These are phyloP conservation scores for Chrysanthemum makinoi DNA, from an alignment of 129 eudicot species.

Conservation along the genomic window DNA sequence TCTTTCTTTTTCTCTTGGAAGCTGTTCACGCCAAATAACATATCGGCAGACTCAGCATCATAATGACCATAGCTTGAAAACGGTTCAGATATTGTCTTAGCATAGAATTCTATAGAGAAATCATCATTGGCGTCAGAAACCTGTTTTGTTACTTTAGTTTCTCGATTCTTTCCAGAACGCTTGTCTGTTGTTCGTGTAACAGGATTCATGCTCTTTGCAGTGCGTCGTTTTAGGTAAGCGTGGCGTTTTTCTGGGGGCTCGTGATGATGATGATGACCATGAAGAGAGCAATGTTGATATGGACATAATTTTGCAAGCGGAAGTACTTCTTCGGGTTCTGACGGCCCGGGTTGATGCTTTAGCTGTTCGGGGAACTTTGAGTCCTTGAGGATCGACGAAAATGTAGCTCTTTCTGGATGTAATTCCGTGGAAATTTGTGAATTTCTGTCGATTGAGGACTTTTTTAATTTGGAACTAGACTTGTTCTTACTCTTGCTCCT, in stretches of 20 bases:
- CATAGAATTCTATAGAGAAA: conserved; percentile 37
- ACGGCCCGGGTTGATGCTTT: conserved; percentile 34
- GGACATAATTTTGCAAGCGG: conserved; percentile 62
- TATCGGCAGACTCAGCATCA: conserved; percentile 38
- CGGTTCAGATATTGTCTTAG: conserved; percentile 32
- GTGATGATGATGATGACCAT: conserved; percentile 58
- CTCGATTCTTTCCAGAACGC: conserved; percentile 31
- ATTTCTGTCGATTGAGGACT: conserved; percentile 24
- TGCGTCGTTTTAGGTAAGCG: conserved; percentile 37
- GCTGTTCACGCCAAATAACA: conserved; percentile 40
- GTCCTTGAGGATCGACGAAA: conserved; percentile 76
- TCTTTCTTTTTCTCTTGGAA: conserved; percentile 13
- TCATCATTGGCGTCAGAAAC: conserved; percentile 25
- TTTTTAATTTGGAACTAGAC: conserved; percentile 50
- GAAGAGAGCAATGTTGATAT: conserved; percentile 86
- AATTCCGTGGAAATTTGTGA: conserved; percentile 32
- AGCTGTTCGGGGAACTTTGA: conserved; percentile 55
- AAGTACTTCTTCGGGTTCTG: conserved; percentile 40
- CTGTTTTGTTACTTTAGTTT: conserved; percentile 17
- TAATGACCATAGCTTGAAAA: conserved; percentile 21
- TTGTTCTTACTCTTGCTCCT: conserved; percentile 40
- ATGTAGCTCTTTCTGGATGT: conserved; percentile 53
- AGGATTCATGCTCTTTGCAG: conserved; percentile 29
- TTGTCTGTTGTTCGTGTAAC: conserved; percentile 25
- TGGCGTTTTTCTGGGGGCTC: conserved; percentile 47